A percentile compares a stretch with the other conserved stretches of the same genome.
Conservation (phyloP, 306 rosid species). For the Glycyrrhiza uralensis region DNA sequence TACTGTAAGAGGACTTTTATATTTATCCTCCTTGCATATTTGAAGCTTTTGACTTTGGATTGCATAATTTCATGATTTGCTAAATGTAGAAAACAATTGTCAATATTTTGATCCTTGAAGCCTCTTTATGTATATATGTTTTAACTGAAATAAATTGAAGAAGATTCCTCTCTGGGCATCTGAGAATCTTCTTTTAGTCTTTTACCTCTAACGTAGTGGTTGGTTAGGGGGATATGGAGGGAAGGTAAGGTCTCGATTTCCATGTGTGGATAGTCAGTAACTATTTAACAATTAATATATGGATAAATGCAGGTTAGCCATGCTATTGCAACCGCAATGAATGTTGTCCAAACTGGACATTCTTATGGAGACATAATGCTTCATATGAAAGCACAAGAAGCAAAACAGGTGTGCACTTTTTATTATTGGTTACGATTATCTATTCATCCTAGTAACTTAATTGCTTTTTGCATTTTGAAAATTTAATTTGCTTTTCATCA, state of each 20-base stretch:
- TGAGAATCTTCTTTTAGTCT: neutral
- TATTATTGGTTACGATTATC: constrained; percentile 2
- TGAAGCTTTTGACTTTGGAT: neutral
- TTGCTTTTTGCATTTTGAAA: constrained; percentile 14
- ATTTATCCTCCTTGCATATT: constrained; percentile 3
- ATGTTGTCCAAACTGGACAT: constrained; percentile 80
- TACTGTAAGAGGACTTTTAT: neutral
- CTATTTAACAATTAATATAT: constrained; percentile 2
- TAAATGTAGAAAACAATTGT: neutral
- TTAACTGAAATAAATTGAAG: neutral
- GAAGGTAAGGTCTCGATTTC: too few species aligned
- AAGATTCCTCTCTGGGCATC: neutral
- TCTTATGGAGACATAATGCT: constrained; percentile 90
- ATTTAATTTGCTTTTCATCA: neutral
- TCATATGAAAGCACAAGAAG: constrained; percentile 56
- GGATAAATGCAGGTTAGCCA: constrained; percentile 65
- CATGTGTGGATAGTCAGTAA: neutral
- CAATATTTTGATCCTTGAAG: neutral
- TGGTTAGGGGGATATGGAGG: too few species aligned
- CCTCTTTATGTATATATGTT: neutral
- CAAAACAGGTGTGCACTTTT: constrained; percentile 60
- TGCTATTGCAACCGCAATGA: constrained; percentile 72
- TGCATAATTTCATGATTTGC: neutral
- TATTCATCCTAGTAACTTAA: constrained; percentile 7
- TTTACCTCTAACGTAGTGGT: too few species aligned